phyloP scores from a whole-genome alignment of 169 alveolate species.

The Plasmodium adleri region DNA sequence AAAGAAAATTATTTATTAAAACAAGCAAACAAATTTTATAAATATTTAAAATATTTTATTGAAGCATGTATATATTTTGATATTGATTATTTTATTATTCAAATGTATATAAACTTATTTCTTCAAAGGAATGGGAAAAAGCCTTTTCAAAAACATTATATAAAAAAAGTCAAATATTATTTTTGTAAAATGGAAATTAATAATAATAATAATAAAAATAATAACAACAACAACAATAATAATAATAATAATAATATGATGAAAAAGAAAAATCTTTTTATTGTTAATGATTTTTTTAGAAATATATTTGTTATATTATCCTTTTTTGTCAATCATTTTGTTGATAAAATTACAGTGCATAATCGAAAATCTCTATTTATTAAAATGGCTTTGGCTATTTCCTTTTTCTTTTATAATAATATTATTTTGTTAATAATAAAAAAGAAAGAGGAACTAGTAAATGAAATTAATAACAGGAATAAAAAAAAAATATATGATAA shows the following conservation, averaged over 20 bases:
- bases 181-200: constrained; percentile 24
- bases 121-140: constrained; percentile 17
- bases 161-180: constrained; percentile 43
- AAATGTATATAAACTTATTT: constrained; percentile 42
- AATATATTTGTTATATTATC: constrained; percentile 50
- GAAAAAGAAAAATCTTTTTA: background rate
- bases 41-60: constrained; percentile 40
- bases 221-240: constrained; percentile 1
- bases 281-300: constrained; percentile 67
- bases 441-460: constrained; percentile 32
- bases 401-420: constrained; percentile 68
- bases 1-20: constrained; percentile 29
- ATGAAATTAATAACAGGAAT: constrained; percentile 10
- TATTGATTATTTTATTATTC: constrained; percentile 53
- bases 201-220: background rate
- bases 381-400: constrained; percentile 30
- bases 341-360: constrained; percentile 1
- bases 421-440: constrained; percentile 40
- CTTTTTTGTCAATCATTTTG: constrained; percentile 65
- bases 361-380: constrained; percentile 45
- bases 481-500: constrained; percentile 5
- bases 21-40: constrained; percentile 31
- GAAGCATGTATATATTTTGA: constrained; percentile 64
- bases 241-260: background rate
- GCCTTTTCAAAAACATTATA: constrained; percentile 28